Evolutionary conservation across 225 moss, liverwort and hornwort genomes (phyloP), one percentile per base, ranked within the genome.

Genomic region (Sphagnum tenellum): DNA sequence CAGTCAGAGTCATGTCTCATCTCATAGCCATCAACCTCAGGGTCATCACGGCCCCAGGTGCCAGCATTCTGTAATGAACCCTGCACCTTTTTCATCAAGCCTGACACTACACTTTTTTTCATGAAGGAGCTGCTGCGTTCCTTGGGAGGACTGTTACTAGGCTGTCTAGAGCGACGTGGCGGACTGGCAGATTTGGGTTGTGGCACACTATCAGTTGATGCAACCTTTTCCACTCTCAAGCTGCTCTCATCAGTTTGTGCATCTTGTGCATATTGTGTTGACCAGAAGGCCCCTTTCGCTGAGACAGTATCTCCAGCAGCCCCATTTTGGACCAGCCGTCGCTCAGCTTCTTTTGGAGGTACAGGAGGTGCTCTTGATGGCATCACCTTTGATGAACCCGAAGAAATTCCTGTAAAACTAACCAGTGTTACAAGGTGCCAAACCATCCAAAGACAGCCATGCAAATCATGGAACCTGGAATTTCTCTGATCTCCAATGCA

Each of bases 211-310:
- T 71, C 75, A 53, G 46, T 45, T 47, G 45, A 68, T 48, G 58
- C 64, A 8, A 75, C 10, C 47, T 86, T 94, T 45, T 88, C 89
- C 67, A 61, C 63, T 57, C 65, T 72, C 8, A 66, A 64, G 48
- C 58, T 51, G 4, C 68, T 52, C 48, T 73, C 78, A 44, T 80
- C 90, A 13, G 72, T 50, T 65, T 75, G 74, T 2, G 86, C 83
- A 74, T 74, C 69, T 66, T 90, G 85, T 11, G 98, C 98, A 71
- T 90, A 89, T 56, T 76, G 83, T 9, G 90, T 90, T 57, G 98
- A 82, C 98, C 98, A 98, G 74, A 98, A 98, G 6, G 89, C 88
- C 71, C 94, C 94, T 70, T 77, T 77, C 4, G 72, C 69, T 57
- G 78, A 70, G 66, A 67, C 64, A 60, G 62, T 65, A 44, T 69